Conservation (phyloP, 1,284 basidiomycete species). For the Cerrena zonata region DNA sequence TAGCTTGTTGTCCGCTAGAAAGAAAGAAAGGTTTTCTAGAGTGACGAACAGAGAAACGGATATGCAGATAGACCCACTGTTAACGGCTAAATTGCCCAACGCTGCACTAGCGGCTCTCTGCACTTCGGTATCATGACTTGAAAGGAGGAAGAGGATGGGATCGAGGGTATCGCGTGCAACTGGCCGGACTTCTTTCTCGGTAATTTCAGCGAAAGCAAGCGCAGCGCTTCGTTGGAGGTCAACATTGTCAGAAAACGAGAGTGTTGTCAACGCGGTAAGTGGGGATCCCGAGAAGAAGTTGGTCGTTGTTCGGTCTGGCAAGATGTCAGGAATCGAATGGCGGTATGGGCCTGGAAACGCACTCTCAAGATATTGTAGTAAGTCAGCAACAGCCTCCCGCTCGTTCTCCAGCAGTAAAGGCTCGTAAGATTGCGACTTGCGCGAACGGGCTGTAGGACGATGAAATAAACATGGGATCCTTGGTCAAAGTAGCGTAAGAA, state of each 20-base stretch:
- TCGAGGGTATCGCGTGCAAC: slow-evolving; percentile 97
- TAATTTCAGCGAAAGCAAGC: slow-evolving; percentile 98
- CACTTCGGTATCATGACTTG: slow-evolving; percentile 97
- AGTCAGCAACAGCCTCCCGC: slow-evolving; percentile 95
- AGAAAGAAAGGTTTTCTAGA: slow-evolving; percentile 12
- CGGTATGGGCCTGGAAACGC: slow-evolving; percentile 33
- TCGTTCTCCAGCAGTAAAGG: slow-evolving; percentile 95
- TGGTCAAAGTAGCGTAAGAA: slow-evolving; percentile 9
- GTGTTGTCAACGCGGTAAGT: slow-evolving; percentile 88
- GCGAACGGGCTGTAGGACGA: slow-evolving; percentile 54
- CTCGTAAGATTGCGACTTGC: slow-evolving; percentile 83
- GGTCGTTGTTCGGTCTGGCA: slow-evolving; percentile 84
- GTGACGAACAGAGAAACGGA: slow-evolving; percentile 8
- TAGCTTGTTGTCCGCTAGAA: slow-evolving; percentile 92
- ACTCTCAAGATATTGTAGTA: slow-evolving; percentile 98
- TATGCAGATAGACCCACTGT: slow-evolving; percentile 62
- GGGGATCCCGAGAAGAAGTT: slow-evolving; percentile 95
- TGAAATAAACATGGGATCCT: slow-evolving; percentile 10
- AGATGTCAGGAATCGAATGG: slow-evolving; percentile 2
- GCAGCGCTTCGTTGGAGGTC: slow-evolving; percentile 97
- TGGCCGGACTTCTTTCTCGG: slow-evolving; percentile 97
- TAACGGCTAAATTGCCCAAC: slow-evolving; percentile 97
- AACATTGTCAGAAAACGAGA: slow-evolving; percentile 99
- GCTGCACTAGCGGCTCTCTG: slow-evolving; percentile 97
- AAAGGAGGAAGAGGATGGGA: slow-evolving; percentile 94